Evolutionary conservation across 164 flowering plant genomes (phyloP).

Genomic region (Magnolia kwangsiensis): DNA sequence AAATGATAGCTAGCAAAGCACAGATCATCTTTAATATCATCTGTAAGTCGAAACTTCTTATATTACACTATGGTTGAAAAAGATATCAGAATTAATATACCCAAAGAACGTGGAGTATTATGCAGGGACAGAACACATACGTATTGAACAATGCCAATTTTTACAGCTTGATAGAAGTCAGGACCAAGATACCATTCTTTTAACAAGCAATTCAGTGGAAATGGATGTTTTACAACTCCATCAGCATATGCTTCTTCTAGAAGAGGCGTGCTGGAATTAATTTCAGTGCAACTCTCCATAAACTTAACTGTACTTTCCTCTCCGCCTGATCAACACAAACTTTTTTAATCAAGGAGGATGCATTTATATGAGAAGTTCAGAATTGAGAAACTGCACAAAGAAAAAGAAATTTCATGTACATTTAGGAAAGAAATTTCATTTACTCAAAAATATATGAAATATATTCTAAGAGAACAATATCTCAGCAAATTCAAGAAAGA

Average conservation of each 20-base stretch:
- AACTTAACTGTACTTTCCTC: conserved; percentile 79
- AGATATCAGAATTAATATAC: background rate
- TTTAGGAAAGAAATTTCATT: background rate
- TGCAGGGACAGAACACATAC: conserved; percentile 43
- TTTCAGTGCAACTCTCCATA: conserved; percentile 63
- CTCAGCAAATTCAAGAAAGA: too few species aligned
- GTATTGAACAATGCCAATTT: conserved; percentile 97
- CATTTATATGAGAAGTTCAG: background rate
- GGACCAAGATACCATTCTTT: conserved; percentile 89
- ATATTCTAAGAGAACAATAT: too few species aligned
- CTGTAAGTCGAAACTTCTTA: conserved; percentile 30
- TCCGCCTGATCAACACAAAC: conserved; percentile 53
- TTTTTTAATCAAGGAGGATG: conserved; percentile 2
- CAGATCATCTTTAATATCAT: conserved; percentile 92
- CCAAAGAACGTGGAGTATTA: background rate
- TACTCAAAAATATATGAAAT: background rate
- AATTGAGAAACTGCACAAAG: background rate
- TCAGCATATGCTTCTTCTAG: conserved; percentile 66
- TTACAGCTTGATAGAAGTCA: conserved; percentile 90
- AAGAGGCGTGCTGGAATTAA: conserved; percentile 58
- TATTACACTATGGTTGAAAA: background rate
- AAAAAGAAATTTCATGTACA: background rate
- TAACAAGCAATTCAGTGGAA: conserved; percentile 78
- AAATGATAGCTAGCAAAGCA: conserved; percentile 79
- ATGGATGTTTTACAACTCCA: conserved; percentile 93